These are phyloP conservation scores for Gnetum montanum DNA, from an alignment of 75 land plant genomes.

Conservation along the genomic window DNA sequence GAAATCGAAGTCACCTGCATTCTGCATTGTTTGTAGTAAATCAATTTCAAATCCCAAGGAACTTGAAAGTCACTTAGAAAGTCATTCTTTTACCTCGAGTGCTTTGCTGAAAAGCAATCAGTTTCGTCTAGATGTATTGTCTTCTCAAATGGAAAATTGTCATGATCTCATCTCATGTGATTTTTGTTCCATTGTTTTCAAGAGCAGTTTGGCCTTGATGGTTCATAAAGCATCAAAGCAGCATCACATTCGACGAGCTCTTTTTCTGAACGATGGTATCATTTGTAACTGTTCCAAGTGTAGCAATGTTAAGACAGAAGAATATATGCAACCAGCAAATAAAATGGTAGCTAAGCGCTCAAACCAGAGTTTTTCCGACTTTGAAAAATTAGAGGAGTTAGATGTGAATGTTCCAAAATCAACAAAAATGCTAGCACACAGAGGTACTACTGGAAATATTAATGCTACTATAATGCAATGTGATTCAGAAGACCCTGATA, in stretches of 20 bases:
- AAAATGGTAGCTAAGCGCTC: background rate
- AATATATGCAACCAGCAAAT: background rate
- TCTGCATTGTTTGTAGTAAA: constrained; percentile 2
- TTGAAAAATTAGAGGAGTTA: background rate
- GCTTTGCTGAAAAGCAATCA: background rate
- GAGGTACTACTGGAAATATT: background rate
- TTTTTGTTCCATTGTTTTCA: background rate
- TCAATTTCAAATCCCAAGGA: background rate
- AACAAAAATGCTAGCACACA: background rate
- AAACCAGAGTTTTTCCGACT: background rate
- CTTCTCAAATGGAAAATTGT: background rate
- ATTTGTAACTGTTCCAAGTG: background rate
- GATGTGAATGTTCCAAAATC: background rate
- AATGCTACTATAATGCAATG: background rate
- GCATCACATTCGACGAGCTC: background rate
- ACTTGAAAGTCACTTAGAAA: background rate
- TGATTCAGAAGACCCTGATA: background rate
- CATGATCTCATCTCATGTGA: background rate
- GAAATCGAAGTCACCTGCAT: background rate
- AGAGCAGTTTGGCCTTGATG: background rate
- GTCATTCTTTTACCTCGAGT: background rate
- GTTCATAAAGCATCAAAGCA: background rate
- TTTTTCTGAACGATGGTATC: background rate
- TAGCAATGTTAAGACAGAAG: background rate
- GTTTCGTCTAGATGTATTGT: background rate